phyloP scores from a whole-genome alignment of 1,139 yeast species.

The Yamadazyma membranifaciens region DNA sequence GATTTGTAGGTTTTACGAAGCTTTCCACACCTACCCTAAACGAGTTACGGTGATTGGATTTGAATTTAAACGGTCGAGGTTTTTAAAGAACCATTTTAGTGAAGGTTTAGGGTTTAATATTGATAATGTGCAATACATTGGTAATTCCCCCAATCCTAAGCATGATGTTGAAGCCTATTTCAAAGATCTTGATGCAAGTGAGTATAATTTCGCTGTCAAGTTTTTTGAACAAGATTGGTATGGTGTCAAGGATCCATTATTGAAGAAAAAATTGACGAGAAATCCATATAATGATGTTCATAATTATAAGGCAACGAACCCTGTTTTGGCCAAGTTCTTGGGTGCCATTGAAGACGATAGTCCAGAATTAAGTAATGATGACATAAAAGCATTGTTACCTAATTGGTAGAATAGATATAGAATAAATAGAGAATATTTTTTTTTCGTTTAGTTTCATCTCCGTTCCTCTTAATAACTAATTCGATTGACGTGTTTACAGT shows the following conservation, averaged over 20 bases:
- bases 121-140: constrained; percentile 46
- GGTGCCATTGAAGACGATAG: constrained; percentile 14
- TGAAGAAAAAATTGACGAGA: constrained; percentile 46
- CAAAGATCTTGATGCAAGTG: constrained; percentile 44
- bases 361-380: constrained; percentile 11
- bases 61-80: constrained; percentile 66
- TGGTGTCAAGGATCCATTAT: constrained; percentile 46
- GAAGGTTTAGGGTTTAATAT: constrained; percentile 42
- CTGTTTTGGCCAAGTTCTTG: constrained; percentile 22
- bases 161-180: constrained; percentile 31
- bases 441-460: too few species aligned
- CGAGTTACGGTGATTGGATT: constrained; percentile 64
- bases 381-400: constrained; percentile 12
- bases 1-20: constrained; percentile 54
- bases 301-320: constrained; percentile 35
- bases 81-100: constrained; percentile 52
- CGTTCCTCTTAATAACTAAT: too few species aligned
- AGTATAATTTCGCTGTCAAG: constrained; percentile 53
- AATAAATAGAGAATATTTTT: too few species aligned
- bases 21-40: constrained; percentile 47
- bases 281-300: constrained; percentile 59
- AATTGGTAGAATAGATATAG: background rate
- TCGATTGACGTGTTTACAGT: too few species aligned
- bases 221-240: constrained; percentile 60
- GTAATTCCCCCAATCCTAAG: constrained; percentile 59